Percentiles rank a stretch among this genome's conserved stretches.
These are phyloP conservation scores for Inga laurina DNA, from an alignment of 306 rosid genomes.

Conservation along the genomic window DNA sequence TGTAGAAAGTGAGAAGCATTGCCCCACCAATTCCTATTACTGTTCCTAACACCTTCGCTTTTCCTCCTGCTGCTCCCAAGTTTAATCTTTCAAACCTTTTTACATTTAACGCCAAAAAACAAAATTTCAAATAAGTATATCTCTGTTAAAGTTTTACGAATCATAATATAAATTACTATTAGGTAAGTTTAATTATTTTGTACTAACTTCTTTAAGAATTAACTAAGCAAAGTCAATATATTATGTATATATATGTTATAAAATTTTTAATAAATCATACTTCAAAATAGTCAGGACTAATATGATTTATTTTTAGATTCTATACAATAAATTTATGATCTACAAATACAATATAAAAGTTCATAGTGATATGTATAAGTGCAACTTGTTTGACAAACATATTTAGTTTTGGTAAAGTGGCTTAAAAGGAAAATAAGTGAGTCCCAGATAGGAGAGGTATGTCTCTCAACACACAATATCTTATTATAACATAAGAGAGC, in stretches of 20 bases:
- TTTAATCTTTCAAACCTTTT: slow-evolving; percentile 42
- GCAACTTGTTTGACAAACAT: neutral
- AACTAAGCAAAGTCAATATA: neutral
- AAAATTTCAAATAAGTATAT: neutral
- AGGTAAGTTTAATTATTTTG: neutral
- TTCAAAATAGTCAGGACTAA: no score
- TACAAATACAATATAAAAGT: no score
- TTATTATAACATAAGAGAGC: neutral
- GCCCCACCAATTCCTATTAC: slow-evolving; percentile 54
- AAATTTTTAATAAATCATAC: no score
- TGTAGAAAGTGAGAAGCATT: slow-evolving; percentile 49
- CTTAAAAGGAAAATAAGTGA: neutral
- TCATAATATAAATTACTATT: neutral
- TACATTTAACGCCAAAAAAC: neutral
- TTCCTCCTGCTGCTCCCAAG: slow-evolving; percentile 37
- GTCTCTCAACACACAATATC: neutral
- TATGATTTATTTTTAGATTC: neutral
- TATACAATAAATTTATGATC: neutral
- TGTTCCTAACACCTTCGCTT: slow-evolving; percentile 53
- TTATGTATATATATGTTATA: no score
- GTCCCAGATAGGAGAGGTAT: neutral
- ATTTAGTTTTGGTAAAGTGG: neutral
- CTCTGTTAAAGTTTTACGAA: neutral
- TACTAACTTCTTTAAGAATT: neutral
- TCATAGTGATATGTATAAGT: neutral